Evolutionary conservation across 345 rosid genomes (phyloP).

Genomic region (Brassica cretica): DNA sequence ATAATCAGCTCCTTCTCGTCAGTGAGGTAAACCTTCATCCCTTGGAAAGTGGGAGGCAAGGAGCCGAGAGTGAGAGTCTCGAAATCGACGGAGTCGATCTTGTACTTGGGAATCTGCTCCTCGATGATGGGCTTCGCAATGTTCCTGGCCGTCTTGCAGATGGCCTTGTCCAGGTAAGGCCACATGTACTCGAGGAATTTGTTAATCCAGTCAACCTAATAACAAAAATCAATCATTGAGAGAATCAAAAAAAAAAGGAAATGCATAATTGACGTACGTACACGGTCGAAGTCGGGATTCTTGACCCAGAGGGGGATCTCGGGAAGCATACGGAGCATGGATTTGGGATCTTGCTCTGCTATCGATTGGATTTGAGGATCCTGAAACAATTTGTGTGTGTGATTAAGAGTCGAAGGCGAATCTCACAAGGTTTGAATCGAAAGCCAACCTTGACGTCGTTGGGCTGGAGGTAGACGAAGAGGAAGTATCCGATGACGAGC

Average conservation of each 20-base stretch:
- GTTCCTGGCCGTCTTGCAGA: constrained; percentile 69
- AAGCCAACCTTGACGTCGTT: constrained; percentile 64
- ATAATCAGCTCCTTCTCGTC: constrained; percentile 96
- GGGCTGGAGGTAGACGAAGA: constrained; percentile 80
- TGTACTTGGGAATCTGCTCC: constrained; percentile 89
- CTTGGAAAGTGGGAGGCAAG: constrained; percentile 88
- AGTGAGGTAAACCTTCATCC: constrained; percentile 92
- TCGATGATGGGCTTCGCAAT: constrained; percentile 84
- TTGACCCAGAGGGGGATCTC: constrained; percentile 97
- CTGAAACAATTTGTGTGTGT: constrained; percentile 13
- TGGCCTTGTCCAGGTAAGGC: constrained; percentile 99
- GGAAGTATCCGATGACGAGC: constrained; percentile 66
- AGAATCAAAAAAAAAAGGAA: background rate
- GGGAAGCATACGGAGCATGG: constrained; percentile 80
- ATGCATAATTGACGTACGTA: constrained; percentile 36
- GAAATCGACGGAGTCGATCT: constrained; percentile 87
- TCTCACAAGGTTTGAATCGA: background rate
- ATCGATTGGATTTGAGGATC: constrained; percentile 71
- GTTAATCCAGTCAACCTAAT: constrained; percentile 90
- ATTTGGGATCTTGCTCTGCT: constrained; percentile 70
- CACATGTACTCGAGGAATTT: constrained; percentile 75
- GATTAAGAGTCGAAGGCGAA: background rate
- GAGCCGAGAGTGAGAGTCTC: constrained; percentile 83
- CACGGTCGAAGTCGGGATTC: constrained; percentile 91
- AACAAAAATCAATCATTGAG: constrained; percentile 7